phyloP scores from a whole-genome alignment of 768 basidiomycete species.

The Boletus vinaceobasis region DNA sequence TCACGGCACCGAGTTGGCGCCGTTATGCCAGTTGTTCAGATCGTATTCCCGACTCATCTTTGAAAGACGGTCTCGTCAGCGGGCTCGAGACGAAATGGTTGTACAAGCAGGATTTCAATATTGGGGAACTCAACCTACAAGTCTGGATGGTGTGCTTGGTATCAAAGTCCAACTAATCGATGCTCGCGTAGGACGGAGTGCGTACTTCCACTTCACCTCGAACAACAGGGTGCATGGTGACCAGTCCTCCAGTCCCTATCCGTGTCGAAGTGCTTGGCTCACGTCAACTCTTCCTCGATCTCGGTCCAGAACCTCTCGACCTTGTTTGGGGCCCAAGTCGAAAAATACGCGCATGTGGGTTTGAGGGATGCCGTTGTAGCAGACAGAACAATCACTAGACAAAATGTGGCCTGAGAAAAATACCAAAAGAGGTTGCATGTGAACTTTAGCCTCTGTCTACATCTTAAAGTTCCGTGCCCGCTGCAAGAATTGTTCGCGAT shows the following conservation, averaged over 20 bases:
- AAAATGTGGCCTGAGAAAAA: no score
- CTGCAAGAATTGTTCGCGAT: background rate
- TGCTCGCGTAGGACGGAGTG: constrained; percentile 39
- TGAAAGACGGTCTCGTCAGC: constrained; percentile 5
- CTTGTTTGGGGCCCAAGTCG: no score
- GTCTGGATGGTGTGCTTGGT: constrained; percentile 85
- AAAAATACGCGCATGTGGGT: no score
- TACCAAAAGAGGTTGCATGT: no score
- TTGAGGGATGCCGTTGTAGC: no score
- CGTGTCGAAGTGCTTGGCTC: constrained; percentile 89
- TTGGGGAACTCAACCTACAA: constrained; percentile 81
- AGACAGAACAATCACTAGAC: no score
- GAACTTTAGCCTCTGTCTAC: background rate
- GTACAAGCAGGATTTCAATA: constrained; percentile 79
- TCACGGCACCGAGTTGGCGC: no score
- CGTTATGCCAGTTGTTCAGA: no score
- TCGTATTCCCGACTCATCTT: background rate
- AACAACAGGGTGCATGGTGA: background rate
- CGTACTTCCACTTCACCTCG: constrained; percentile 9
- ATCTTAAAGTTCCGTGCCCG: background rate
- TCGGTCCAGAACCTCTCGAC: constrained; percentile 57
- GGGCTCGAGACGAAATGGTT: constrained; percentile 43
- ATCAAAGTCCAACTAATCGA: constrained; percentile 13
- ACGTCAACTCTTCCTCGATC: constrained; percentile 77
- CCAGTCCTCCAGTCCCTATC: constrained; percentile 66